phyloP scores from a whole-genome alignment of 306 rosid genomes.

The Dryas octopetala region DNA sequence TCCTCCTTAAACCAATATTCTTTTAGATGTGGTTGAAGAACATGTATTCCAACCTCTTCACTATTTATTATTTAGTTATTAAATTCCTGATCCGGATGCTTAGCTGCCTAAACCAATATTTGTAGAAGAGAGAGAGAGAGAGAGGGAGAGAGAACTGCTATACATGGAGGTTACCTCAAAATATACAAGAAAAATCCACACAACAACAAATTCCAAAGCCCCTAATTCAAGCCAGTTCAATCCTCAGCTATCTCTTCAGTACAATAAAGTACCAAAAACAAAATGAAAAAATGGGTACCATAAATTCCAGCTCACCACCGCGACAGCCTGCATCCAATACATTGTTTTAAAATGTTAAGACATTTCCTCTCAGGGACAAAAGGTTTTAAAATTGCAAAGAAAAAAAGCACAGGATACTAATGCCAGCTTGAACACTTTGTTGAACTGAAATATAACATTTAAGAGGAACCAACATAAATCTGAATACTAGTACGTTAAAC shows the following conservation, averaged over 20 bases:
- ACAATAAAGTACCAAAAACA: constrained; percentile 10
- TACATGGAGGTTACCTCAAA: not conserved
- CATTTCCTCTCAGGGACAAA: not conserved
- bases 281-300: constrained; percentile 71
- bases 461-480: not conserved
- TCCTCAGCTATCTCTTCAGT: not conserved
- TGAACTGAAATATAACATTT: not conserved
- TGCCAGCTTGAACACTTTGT: not conserved
- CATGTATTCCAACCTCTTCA: no score
- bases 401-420: not conserved
- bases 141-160: constrained; percentile 2
- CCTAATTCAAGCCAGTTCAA: not conserved
- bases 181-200: not conserved
- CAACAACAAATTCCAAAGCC: not conserved
- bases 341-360: constrained; percentile 28
- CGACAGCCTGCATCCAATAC: constrained; percentile 67
- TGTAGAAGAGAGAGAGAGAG: no score
- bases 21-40: no score
- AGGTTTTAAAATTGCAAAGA: not conserved
- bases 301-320: constrained; percentile 46
- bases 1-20: no score
- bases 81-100: no score
- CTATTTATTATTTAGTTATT: no score
- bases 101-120: no score
- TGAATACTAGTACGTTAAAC: not conserved